Evolutionary conservation across 1,139 yeast species (phyloP), one percentile per base, ranked within the genome.

Genomic region (Pichia sp.): DNA sequence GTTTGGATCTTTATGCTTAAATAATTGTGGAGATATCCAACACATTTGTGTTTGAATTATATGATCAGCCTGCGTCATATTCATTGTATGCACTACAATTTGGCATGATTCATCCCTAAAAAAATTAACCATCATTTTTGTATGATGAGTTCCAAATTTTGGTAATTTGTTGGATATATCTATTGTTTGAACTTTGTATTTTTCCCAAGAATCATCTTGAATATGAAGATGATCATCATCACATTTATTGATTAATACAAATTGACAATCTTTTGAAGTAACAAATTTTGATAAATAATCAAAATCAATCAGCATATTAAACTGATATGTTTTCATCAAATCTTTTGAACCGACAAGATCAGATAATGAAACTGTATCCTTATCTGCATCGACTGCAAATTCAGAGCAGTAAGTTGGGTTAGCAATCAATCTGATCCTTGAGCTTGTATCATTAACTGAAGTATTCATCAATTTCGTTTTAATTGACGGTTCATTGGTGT

Each of bases 41-140:
- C 73, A 62, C 69, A 78, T 77, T 55, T 80, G 87, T 3, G 82
- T 78, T 40, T 80, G 74, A 1, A 70, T 70, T 5, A 65, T 64
- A 42, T 77, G 69, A 55, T 81, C 88, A 1, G 69, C 57, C 33
- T 60, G 59, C 1, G 80, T 76, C 40, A 79, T 55, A 54, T 81
- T 81, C 53, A 75, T 70, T 0, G 87, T 75, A 62, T 80, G 73
- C 16, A 80, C 63, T n/a, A 74, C 72, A 0, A 80, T 56, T 51
- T 72, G 77, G 24, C 71, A 58, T 1, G 69, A 56, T 1, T 56
- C 56, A 47, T 72, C 75, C 3, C 52, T 55, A 50, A 65, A 76
- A 45, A 72, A 64, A 53, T 79, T 79, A 14, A 81, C 61, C 70
- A 80, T 76, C 74, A 80, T 64, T 52, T 81, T 81, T 2, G 84